Percentiles rank a stretch among this genome's conserved stretches.
phyloP scores from a whole-genome alignment of 225 moss, liverwort and hornwort species.

The Physcomitrium patens region DNA sequence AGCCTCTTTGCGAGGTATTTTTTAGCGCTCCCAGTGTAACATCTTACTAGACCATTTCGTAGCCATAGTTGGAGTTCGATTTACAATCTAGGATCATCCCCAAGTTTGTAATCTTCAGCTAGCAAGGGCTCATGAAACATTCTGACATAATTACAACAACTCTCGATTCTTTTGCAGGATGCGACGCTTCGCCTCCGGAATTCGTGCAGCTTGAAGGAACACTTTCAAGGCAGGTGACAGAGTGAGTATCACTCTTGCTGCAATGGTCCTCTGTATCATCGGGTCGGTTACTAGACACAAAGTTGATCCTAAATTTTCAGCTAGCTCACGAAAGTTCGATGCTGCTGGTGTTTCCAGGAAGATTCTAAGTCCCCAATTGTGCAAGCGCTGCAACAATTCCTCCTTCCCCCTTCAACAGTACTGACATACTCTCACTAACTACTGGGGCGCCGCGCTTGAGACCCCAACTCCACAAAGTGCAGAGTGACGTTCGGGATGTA shows the following conservation, averaged over 20 bases:
- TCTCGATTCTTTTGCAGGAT: slow-evolving; percentile 28
- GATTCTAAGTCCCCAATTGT: background rate
- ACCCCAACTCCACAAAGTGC: background rate
- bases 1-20: slow-evolving; percentile 22
- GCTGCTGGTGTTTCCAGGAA: slow-evolving; percentile 1
- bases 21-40: background rate
- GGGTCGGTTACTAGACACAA: background rate
- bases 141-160: background rate
- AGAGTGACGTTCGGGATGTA: background rate
- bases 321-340: background rate
- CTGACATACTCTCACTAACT: background rate
- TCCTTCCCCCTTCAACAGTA: background rate
- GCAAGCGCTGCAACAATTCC: slow-evolving; percentile 1
- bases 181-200: slow-evolving; percentile 3
- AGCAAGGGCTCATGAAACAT: background rate
- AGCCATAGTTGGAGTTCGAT: background rate
- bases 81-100: background rate
- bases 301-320: background rate
- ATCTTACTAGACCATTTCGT: no score
- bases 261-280: background rate
- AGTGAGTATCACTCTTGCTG: background rate
- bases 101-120: no score
- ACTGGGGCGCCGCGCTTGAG: background rate
- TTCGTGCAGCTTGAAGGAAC: slow-evolving; percentile 36
- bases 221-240: slow-evolving; percentile 23